These are phyloP conservation scores for Penstemon barbatus DNA, from an alignment of 257 asterid genomes.

Conservation along the genomic window DNA sequence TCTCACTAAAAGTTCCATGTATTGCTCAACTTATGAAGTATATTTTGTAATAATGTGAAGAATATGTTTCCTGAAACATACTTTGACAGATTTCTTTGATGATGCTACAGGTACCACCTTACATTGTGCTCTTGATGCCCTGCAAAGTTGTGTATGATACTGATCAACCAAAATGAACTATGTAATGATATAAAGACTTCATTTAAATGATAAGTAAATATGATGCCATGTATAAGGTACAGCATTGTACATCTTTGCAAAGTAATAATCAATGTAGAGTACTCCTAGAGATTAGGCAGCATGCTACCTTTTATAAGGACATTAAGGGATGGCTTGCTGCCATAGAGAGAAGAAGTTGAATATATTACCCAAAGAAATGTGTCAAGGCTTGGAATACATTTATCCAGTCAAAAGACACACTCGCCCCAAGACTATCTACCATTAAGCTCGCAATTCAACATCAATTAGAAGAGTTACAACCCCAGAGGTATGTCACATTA, in stretches of 20 bases:
- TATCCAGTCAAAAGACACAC: constrained; percentile 1
- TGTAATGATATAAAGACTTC: constrained; percentile 10
- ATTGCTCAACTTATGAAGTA: background rate
- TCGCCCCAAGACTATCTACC: background rate
- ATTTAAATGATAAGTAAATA: background rate
- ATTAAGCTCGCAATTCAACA: background rate
- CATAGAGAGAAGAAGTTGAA: constrained; percentile 4
- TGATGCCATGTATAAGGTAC: background rate
- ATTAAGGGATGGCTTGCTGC: background rate
- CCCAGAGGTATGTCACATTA: background rate
- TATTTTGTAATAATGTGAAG: background rate
- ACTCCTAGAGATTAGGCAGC: constrained; percentile 7
- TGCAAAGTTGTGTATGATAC: constrained; percentile 31
- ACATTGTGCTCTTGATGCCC: constrained; percentile 60
- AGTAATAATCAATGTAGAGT: background rate
- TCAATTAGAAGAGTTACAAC: constrained; percentile 10
- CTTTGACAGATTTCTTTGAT: constrained; percentile 55
- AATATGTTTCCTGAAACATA: constrained; percentile 35
- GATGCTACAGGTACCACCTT: constrained; percentile 43
- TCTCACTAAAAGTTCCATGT: background rate
- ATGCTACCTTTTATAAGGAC: constrained; percentile 23
- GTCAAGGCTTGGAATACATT: background rate
- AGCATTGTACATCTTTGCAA: background rate
- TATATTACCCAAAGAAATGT: background rate
- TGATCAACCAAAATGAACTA: constrained; percentile 26